Conservation (phyloP, 2,329 filamentous ascomycete genomes). For the Blastomyces gilchristii region DNA sequence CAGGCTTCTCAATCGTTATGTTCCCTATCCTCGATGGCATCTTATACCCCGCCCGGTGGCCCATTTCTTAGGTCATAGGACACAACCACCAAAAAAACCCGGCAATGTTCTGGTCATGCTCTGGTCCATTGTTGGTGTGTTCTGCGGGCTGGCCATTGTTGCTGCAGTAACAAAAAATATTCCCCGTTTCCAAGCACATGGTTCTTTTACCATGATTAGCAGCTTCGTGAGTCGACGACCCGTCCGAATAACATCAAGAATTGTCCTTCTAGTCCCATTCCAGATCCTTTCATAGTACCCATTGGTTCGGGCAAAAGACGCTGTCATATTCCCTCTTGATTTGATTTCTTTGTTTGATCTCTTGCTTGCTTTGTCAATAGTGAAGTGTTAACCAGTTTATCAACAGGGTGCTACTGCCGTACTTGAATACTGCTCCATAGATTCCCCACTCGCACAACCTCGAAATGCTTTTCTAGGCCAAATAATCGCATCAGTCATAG, state of each 20-base stretch:
- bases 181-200: constrained; percentile 42
- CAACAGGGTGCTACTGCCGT: constrained; percentile 61
- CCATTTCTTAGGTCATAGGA: constrained; percentile 57
- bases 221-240: constrained; percentile 51
- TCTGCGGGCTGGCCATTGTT: constrained; percentile 51
- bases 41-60: constrained; percentile 56
- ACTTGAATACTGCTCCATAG: constrained; percentile 62
- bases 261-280: neutral
- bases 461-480: constrained; percentile 61
- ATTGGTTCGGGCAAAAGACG: neutral
- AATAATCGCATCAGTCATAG: constrained; percentile 50
- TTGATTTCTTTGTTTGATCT: neutral
- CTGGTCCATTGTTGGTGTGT: constrained; percentile 57
- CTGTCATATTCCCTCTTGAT: neutral
- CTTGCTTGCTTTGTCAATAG: neutral
- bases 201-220: constrained; percentile 53
- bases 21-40: constrained; percentile 56
- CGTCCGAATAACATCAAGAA: neutral
- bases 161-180: constrained; percentile 48
- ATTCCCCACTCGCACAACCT: constrained; percentile 62
- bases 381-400: neutral
- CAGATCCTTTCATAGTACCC: neutral
- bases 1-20: constrained; percentile 57
- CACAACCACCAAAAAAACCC: constrained; percentile 27
- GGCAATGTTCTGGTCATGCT: constrained; percentile 51